A percentile compares a stretch with the other conserved stretches of the same genome.
Conservation (phyloP, 257 asterid genomes). For the Nicotiana paniculata region DNA sequence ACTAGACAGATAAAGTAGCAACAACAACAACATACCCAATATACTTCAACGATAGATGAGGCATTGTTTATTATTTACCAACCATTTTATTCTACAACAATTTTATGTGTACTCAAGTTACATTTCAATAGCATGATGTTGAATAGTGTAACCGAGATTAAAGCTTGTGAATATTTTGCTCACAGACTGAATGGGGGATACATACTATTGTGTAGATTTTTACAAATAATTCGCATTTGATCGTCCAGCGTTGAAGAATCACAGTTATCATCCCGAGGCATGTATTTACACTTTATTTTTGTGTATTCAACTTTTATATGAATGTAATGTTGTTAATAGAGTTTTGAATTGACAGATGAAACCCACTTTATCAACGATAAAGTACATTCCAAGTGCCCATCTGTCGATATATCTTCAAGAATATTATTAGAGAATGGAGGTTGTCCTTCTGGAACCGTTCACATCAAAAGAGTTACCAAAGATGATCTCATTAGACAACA, state of each 20-base stretch:
- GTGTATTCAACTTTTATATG: not conserved
- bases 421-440: not conserved
- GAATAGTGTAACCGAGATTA: not conserved
- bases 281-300: not conserved
- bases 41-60: no score
- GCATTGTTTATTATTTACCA: no score
- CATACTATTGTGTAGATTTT: not conserved
- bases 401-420: not conserved
- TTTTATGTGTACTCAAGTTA: not conserved
- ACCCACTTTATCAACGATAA: not conserved
- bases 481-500: not conserved
- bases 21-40: no score
- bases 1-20: no score
- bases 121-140: not conserved
- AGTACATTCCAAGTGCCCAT: not conserved
- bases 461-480: not conserved
- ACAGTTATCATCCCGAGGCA: not conserved
- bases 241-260: not conserved
- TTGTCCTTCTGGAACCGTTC: not conserved
- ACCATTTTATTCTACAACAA: not conserved
- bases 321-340: not conserved
- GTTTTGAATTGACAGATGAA: not conserved
- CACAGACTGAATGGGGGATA: not conserved
- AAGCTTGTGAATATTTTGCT: not conserved
- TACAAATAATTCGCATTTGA: not conserved